Percentiles rank a stretch among this genome's conserved stretches.
Evolutionary conservation across 306 rosid species (phyloP).

Genomic region (Cucurbita argyrosperma): DNA sequence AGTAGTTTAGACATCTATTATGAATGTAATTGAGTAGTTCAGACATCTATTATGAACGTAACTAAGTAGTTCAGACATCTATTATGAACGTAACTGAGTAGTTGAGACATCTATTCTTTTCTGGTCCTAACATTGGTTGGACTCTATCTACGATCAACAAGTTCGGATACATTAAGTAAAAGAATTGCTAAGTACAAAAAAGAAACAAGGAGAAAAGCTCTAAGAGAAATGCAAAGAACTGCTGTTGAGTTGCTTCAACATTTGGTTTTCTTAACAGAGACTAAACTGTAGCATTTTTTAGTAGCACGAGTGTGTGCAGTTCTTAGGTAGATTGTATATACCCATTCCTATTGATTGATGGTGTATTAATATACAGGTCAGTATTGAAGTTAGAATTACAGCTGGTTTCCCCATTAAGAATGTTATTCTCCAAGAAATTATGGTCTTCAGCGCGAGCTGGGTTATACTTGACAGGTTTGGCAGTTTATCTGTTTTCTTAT

Average conservation of each 20-base stretch:
- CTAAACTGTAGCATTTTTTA: not conserved
- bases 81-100: too few relatives aligned
- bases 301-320: not conserved
- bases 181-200: not conserved
- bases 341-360: not conserved
- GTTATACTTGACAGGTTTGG: slow-evolving; percentile 58
- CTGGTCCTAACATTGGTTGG: not conserved
- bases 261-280: not conserved
- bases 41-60: too few relatives aligned
- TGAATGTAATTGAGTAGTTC: too few relatives aligned
- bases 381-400: slow-evolving; percentile 49
- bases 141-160: not conserved
- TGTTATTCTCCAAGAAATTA: slow-evolving; percentile 52
- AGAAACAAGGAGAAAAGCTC: not conserved
- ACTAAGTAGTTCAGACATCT: too few relatives aligned
- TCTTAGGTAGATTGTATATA: not conserved
- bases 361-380: slow-evolving; percentile 29
- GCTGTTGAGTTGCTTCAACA: not conserved
- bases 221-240: not conserved
- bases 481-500: not conserved
- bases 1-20: too few relatives aligned
- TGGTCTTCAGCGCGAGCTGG: slow-evolving; percentile 44
- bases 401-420: slow-evolving; percentile 66
- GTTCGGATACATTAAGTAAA: not conserved
- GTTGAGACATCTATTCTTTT: too few relatives aligned